A percentile compares a stretch with the other conserved stretches of the same genome.
phyloP scores from a whole-genome alignment of 164 flowering plant genomes.

The Dillenia turbinata region DNA sequence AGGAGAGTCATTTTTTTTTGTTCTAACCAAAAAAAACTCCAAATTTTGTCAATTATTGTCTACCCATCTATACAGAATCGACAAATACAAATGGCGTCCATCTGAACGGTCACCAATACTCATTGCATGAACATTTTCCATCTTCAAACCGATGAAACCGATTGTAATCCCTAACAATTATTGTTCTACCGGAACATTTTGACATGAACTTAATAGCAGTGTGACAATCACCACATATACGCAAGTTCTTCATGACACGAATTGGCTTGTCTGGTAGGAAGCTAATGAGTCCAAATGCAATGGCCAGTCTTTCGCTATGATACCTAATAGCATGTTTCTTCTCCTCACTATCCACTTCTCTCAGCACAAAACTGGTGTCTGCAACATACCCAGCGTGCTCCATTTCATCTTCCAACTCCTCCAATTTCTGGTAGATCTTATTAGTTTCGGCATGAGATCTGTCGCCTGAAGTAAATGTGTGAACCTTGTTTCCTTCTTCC shows the following conservation, averaged over 20 bases:
- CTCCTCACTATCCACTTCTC: slow-evolving; percentile 61
- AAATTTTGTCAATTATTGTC: no score
- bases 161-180: slow-evolving; percentile 80
- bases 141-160: slow-evolving; percentile 84
- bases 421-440: slow-evolving; percentile 68
- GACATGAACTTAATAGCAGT: slow-evolving; percentile 82
- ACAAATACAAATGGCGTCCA: no score
- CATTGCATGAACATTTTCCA: slow-evolving; percentile 85
- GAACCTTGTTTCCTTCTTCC: slow-evolving; percentile 79
- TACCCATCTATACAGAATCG: no score
- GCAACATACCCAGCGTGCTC: slow-evolving; percentile 73
- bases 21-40: no score
- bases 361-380: slow-evolving; percentile 67
- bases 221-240: slow-evolving; percentile 92
- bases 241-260: slow-evolving; percentile 88
- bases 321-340: slow-evolving; percentile 58
- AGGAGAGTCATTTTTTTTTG: no score
- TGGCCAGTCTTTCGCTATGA: slow-evolving; percentile 90
- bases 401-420: slow-evolving; percentile 65
- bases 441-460: slow-evolving; percentile 39
- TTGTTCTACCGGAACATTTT: slow-evolving; percentile 62
- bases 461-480: slow-evolving; percentile 78
- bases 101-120: slow-evolving; percentile 60
- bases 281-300: slow-evolving; percentile 77
- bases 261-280: slow-evolving; percentile 69